These are phyloP conservation scores for Torulaspora microellipsoides DNA, from an alignment of 805 yeast species.

Conservation along the genomic window DNA sequence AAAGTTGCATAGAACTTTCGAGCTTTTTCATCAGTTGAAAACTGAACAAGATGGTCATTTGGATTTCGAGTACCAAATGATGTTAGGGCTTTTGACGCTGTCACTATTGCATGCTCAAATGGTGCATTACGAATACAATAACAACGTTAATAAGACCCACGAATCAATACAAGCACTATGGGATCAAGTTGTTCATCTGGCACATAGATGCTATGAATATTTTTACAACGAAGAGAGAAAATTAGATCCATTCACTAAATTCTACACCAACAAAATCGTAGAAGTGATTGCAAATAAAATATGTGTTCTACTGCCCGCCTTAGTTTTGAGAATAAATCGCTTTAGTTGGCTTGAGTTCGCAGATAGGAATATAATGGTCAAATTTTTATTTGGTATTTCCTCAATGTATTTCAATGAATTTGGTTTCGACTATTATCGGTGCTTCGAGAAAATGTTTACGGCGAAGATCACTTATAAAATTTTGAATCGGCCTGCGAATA, in stretches of 20 bases:
- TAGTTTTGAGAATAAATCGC: constrained; percentile 25
- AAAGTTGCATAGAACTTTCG: constrained; percentile 10
- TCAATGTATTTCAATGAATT: constrained; percentile 32
- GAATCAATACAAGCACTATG: constrained; percentile 19
- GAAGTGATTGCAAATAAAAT: constrained; percentile 26
- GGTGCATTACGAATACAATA: constrained; percentile 21
- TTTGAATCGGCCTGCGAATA: constrained; percentile 19
- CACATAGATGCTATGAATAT: constrained; percentile 20
- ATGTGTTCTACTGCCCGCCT: constrained; percentile 25
- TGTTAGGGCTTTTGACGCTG: constrained; percentile 20
- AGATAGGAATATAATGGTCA: constrained; percentile 16
- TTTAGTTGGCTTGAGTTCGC: constrained; percentile 9
- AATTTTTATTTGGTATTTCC: constrained; percentile 20
- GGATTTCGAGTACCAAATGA: constrained; percentile 23
- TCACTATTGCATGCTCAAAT: constrained; percentile 22
- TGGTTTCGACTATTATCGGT: constrained; percentile 28
- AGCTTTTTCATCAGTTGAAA: constrained; percentile 9
- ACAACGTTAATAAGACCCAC: constrained; percentile 13
- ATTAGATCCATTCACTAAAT: constrained; percentile 19
- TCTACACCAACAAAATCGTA: constrained; percentile 28
- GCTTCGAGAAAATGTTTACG: constrained; percentile 30
- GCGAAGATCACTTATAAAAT: constrained; percentile 28
- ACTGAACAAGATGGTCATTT: constrained; percentile 1
- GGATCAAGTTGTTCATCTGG: constrained; percentile 19
- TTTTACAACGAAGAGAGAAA: constrained; percentile 13